phyloP scores from a whole-genome alignment of 1,139 yeast genomes.

The Geotrichum fermentans region DNA sequence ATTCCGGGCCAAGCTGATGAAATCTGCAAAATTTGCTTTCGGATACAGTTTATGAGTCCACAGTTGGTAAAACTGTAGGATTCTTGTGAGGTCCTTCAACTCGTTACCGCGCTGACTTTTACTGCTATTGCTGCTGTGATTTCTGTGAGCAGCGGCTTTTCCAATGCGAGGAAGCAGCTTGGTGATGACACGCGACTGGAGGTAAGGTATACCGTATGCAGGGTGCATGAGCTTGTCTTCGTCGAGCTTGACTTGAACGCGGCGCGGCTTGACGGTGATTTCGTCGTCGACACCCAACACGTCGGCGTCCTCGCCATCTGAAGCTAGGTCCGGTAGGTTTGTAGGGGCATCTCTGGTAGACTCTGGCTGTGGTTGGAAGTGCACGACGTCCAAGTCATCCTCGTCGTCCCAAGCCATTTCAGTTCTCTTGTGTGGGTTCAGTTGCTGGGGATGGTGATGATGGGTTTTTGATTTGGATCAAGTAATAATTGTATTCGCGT shows the following conservation, averaged over 20 bases:
- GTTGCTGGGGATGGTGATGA: background rate
- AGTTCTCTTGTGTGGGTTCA: too few species aligned
- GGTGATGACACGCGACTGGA: conserved; percentile 28
- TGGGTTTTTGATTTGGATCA: background rate
- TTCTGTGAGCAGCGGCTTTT: too few species aligned
- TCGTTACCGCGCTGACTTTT: conserved; percentile 39
- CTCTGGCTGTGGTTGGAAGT: background rate
- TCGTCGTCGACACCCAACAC: conserved; percentile 39
- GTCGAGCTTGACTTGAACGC: conserved; percentile 34
- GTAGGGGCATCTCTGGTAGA: background rate
- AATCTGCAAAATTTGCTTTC: conserved; percentile 69
- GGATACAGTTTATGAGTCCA: conserved; percentile 86
- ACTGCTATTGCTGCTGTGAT: conserved; percentile 15
- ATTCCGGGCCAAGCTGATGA: conserved; percentile 35
- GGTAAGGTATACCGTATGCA: conserved; percentile 35
- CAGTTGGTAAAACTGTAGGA: conserved; percentile 66
- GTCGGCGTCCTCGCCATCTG: conserved; percentile 21
- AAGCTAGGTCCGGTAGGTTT: background rate
- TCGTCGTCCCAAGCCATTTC: conserved; percentile 19
- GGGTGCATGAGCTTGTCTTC: conserved; percentile 33
- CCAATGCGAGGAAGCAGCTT: conserved; percentile 23
- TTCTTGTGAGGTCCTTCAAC: conserved; percentile 43
- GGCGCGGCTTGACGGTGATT: conserved; percentile 30
- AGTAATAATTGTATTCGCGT: background rate
- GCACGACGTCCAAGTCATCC: conserved; percentile 13